Evolutionary conservation across 2,329 filamentous ascomycete species (phyloP).

Genomic region (Calonectria honghensis): DNA sequence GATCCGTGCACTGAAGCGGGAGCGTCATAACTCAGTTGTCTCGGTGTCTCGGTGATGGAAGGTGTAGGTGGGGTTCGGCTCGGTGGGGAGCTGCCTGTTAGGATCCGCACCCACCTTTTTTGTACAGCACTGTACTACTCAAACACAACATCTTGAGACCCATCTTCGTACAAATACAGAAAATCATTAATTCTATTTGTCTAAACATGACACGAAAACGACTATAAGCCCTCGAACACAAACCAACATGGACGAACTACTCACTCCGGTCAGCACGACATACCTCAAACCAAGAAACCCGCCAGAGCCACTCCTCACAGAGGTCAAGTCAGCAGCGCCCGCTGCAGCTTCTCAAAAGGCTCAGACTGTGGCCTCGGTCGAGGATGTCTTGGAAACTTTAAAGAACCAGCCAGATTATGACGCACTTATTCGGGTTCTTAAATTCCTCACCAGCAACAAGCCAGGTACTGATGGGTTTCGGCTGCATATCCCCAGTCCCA

Average conservation of each 20-base stretch:
- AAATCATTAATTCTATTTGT: constrained; percentile 7
- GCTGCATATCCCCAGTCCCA: constrained; percentile 73
- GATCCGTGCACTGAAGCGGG: constrained; percentile 50
- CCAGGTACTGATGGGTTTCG: constrained; percentile 48
- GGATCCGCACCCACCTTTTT: constrained; percentile 21
- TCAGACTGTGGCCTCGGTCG: constrained; percentile 56
- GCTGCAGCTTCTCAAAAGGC: constrained; percentile 18
- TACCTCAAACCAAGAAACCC: constrained; percentile 64
- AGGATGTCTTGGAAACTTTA: constrained; percentile 76
- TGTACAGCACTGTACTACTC: constrained; percentile 7
- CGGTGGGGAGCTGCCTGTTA: constrained; percentile 36
- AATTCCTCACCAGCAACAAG: constrained; percentile 66
- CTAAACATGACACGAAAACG: constrained; percentile 7
- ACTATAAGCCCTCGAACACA: background rate
- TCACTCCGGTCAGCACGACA: constrained; percentile 73
- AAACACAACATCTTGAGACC: background rate
- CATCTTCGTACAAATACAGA: background rate
- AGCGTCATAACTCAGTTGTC: constrained; percentile 44
- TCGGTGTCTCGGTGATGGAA: constrained; percentile 54
- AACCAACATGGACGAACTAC: constrained; percentile 72
- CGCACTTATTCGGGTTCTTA: constrained; percentile 70
- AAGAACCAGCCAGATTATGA: constrained; percentile 78
- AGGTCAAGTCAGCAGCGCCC: constrained; percentile 56
- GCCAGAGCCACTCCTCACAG: constrained; percentile 62
- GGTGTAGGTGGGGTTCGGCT: constrained; percentile 59